Evolutionary conservation across 306 rosid species (phyloP), one percentile per base, ranked within the genome.

Genomic region (Hippophae rhamnoides): DNA sequence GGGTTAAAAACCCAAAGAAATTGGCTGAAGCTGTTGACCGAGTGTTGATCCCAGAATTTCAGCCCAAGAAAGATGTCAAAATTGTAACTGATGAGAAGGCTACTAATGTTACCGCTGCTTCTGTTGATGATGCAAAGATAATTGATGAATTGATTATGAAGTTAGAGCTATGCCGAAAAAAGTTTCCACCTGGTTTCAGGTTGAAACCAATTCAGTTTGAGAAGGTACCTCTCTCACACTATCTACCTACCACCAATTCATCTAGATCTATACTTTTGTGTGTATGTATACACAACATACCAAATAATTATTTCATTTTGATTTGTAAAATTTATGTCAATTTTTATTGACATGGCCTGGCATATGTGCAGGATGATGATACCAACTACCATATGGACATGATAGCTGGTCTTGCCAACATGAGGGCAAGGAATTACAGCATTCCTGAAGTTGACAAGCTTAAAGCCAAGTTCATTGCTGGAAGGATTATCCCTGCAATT

Each of bases 171-270:
- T 76, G 70, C 51, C 75, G 74, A 13, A 46, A 76, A 61, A 82
- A 56, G 47, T 82, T 88, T 57, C 78, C 69, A 2, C 81, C 81
- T 18, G 93, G 79, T 43, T 88, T 81, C 81, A 78, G 89, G 81
- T 88, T 92, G 99, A 92, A 80, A 57, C 99, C 99, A n/a, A 57
- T 92, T 77, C 96, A 82, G 57, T 92, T 92, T 54, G 99, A 92
- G 70, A 92, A 92, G 96, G 98, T 92, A 5, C 52, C 14, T 43
- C 13, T 45, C 9, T 69, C 45, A 54, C 54, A 14, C 41, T 8
- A 25, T 49, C 50, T 62, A 43, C 45, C 41, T 42, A n/a, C 27
- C 49, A 10, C 9, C 49, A 1, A 47, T 45, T 46, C 12, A 11
- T 3, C 23, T 3, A 9, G 27, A 7, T 11, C 13, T 61, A 41